Base-by-base conservation (phyloP, 176 grass and related monocot species). In the Paspalum vaginatum region DNA sequence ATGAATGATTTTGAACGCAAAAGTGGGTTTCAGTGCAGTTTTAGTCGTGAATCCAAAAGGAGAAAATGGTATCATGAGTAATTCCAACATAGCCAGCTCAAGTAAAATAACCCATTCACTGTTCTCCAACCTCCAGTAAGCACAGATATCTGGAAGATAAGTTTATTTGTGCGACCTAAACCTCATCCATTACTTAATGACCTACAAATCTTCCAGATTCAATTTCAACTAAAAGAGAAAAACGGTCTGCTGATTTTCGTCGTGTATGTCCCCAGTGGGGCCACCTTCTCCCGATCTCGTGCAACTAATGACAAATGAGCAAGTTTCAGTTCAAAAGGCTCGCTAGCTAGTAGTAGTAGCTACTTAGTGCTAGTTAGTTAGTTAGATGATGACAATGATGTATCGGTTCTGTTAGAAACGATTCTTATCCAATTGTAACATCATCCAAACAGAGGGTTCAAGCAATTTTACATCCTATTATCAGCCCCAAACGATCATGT, bases 311-410 rank as follows among this genome's bases (percentile, higher is more conserved):
- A 75, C 38, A 60, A 54, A 11, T 24, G 24, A 6, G 18, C 38
- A 58, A 15, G 41, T 80, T 69, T 69, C 39, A 58, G 41, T 43
- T 18, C 40, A 70, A 21, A 72, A 52, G 70, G 47, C 47, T 70
- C 39, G 56, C 25, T 61, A 32, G 58, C n/a, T n/a, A n/a, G n/a
- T n/a, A n/a, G n/a, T n/a, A n/a, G n/a, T n/a, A n/a, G n/a, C 9
- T 49, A 49, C 1, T 49, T 49, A 49, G 47, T 49, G 32, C 3
- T 49, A 63, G 25, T 62, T 62, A 32, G 50, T 9, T 44, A 79
- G 22, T 70, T 59, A 48, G 41, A 46, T 81, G 40, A 38, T 5
- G 14, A 52, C 26, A 72, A 20, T 72, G 24, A 21, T 81, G 22
- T 21, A 5, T 59, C 17, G 14, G 24, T 18, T 45, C 6, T 24